A percentile compares a stretch with the other conserved stretches of the same genome.
Conservation (phyloP, 352 stramenopile genomes). For the Phytophthora pistaciae region DNA sequence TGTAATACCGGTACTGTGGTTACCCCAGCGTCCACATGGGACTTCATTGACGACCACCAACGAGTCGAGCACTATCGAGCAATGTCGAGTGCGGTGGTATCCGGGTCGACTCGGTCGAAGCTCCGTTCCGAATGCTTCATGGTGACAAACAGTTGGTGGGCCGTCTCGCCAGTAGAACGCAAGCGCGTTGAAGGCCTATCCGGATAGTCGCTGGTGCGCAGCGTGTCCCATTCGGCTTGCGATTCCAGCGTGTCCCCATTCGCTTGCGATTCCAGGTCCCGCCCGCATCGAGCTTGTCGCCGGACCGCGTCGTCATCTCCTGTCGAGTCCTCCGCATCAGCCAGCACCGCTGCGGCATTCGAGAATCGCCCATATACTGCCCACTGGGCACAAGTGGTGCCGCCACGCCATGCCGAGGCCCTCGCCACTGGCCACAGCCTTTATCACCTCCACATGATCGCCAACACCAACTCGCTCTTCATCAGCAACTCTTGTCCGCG, state of each 20-base stretch:
- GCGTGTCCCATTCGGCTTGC: conserved; percentile 1
- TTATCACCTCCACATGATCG: conserved; percentile 1
- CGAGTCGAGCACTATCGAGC: too few species aligned
- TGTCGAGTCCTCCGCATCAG: not conserved
- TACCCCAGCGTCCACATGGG: not conserved
- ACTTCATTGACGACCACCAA: not conserved
- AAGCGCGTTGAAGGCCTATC: not conserved
- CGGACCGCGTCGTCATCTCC: not conserved
- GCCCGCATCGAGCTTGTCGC: not conserved
- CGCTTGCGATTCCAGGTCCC: conserved; percentile 3
- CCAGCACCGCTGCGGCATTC: not conserved
- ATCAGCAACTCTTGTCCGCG: conserved; percentile 1
- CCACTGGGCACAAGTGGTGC: not conserved
- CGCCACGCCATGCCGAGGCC: not conserved
- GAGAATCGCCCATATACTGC: not conserved
- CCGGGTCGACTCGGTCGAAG: not conserved
- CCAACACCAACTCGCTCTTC: not conserved
- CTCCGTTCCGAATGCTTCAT: not conserved
- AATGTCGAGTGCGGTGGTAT: too few species aligned
- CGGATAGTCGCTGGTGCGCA: not conserved
- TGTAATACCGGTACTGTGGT: not conserved
- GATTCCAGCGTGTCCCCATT: too few species aligned
- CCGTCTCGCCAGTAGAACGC: not conserved
- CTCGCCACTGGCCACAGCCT: not conserved
- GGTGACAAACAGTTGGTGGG: not conserved